Conservation (phyloP, 176 grass and related monocot species). For the Leersia perrieri region DNA sequence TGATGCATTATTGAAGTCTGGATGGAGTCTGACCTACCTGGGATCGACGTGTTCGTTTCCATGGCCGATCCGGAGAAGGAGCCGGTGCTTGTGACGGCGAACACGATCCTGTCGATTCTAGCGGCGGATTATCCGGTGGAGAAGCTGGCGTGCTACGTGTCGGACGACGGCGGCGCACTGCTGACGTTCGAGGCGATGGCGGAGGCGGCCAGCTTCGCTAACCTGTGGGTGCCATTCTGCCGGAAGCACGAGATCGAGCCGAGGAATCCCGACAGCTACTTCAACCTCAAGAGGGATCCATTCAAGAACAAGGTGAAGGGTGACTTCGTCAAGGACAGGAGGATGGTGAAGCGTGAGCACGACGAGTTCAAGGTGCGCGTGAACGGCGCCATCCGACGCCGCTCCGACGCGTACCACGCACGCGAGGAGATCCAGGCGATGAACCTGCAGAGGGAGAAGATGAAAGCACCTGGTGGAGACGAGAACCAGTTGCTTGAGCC, state of each 20-base stretch:
- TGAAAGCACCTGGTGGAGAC: conserved; percentile 47
- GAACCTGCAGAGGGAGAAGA: conserved; percentile 49
- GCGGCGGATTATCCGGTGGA: no score
- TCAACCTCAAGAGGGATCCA: conserved; percentile 47
- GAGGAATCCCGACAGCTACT: conserved; percentile 62
- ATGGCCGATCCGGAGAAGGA: no score
- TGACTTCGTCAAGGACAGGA: conserved; percentile 62
- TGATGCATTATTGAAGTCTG: no score
- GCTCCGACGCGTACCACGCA: no score
- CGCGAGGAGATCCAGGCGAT: conserved; percentile 62
- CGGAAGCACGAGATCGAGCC: conserved; percentile 59
- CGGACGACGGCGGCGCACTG: no score
- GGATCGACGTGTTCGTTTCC: no score
- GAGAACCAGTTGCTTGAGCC: conserved; percentile 41
- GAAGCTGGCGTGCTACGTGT: no score
- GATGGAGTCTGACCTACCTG: not conserved
- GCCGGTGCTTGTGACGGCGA: no score
- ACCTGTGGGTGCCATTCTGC: conserved; percentile 60
- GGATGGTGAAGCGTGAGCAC: conserved; percentile 54
- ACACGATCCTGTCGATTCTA: no score
- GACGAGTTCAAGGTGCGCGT: conserved; percentile 64
- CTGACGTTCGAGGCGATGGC: no score
- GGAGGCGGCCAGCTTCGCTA: conserved; percentile 31
- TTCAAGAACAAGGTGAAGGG: conserved; percentile 56
- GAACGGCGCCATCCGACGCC: conserved; percentile 14